phyloP scores from a whole-genome alignment of 495 filamentous ascomycete genomes.

The Tuber magnatum region DNA sequence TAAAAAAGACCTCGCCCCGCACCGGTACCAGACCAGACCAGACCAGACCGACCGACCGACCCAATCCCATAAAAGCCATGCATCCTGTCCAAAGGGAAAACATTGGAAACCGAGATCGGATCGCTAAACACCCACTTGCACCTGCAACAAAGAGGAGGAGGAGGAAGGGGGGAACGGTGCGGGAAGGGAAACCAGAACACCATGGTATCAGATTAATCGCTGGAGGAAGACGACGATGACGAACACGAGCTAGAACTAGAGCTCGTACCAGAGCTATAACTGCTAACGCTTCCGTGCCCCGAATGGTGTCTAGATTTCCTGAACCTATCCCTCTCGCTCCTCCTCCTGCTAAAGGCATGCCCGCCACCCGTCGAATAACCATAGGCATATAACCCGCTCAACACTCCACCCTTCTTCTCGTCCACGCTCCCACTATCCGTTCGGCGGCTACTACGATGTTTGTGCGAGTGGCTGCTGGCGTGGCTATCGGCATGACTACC shows the following conservation, averaged over 20 bases:
- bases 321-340: constrained; percentile 35
- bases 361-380: constrained; percentile 41
- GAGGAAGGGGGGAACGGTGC: too few species aligned
- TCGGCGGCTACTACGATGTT: background rate
- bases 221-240: background rate
- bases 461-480: constrained; percentile 25
- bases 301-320: constrained; percentile 19
- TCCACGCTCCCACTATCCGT: constrained; percentile 16
- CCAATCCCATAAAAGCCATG: background rate
- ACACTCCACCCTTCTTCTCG: constrained; percentile 35
- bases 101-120: background rate
- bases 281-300: constrained; percentile 25
- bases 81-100: background rate
- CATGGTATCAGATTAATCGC: constrained; percentile 6
- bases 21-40: background rate
- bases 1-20: background rate
- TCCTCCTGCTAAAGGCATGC: constrained; percentile 27
- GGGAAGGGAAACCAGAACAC: background rate
- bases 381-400: constrained; percentile 34
- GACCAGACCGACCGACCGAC: background rate
- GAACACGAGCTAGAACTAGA: constrained; percentile 29
- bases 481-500: constrained; percentile 19
- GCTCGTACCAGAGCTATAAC: constrained; percentile 15
- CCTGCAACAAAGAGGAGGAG: background rate
- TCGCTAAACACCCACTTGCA: background rate